These are phyloP conservation scores for Casuarina glauca DNA, from an alignment of 306 rosid genomes.

Conservation along the genomic window DNA sequence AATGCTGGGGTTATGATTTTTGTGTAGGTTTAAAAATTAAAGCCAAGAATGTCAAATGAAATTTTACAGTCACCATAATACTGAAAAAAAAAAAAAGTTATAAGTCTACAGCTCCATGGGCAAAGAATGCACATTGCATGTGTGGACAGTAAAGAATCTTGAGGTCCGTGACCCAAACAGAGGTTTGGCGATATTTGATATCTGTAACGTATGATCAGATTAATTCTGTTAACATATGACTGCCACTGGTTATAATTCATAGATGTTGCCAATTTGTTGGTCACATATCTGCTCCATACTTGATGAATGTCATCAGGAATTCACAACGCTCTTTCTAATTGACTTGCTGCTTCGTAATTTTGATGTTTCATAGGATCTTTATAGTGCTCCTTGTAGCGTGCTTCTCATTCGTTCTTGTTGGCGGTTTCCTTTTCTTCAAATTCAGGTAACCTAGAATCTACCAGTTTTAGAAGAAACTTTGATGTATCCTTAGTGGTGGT, in stretches of 20 bases:
- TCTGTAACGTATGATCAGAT: not conserved
- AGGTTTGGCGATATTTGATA: not conserved
- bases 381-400: constrained; percentile 78
- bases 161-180: not conserved
- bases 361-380: constrained; percentile 68
- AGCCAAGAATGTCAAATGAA: not conserved
- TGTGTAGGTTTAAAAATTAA: not conserved
- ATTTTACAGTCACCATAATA: not conserved
- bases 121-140: not conserved
- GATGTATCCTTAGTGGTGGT: not conserved
- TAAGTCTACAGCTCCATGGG: not conserved
- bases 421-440: constrained; percentile 85
- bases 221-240: not conserved
- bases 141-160: not conserved
- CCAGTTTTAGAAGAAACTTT: constrained; percentile 21
- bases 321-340: constrained; percentile 12
- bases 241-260: not conserved
- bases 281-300: constrained; percentile 12
- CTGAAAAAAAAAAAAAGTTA: not conserved
- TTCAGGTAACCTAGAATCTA: constrained; percentile 60
- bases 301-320: constrained; percentile 10
- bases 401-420: constrained; percentile 75
- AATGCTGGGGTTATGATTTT: constrained; percentile 1
- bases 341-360: constrained; percentile 20
- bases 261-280: not conserved